Conservation (phyloP, 176 grass and related monocot species). For the Musa itinerans region DNA sequence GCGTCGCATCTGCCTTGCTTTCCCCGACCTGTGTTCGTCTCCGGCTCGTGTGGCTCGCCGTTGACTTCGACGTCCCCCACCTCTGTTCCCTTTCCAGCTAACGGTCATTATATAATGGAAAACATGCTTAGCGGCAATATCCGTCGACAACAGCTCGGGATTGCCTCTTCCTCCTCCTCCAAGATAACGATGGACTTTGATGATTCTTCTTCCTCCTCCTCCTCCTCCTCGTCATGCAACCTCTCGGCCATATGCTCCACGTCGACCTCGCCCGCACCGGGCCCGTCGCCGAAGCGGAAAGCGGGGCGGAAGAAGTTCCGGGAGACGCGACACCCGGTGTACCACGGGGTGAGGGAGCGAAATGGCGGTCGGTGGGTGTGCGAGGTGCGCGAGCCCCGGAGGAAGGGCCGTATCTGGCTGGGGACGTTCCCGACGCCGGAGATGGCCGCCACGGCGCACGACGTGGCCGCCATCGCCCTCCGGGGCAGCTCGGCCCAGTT, state of each 20-base stretch:
- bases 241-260: background rate
- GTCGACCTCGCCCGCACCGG: background rate
- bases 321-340: background rate
- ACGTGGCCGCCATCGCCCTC: no score
- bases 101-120: background rate
- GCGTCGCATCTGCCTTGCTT: no score
- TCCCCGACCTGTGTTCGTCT: no score
- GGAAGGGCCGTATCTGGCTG: conserved; percentile 22
- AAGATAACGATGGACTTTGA: conserved; percentile 1
- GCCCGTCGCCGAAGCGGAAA: conserved; percentile 17
- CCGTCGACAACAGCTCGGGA: background rate
- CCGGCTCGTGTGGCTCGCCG: no score
- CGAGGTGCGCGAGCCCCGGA: background rate
- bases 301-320: conserved; percentile 23
- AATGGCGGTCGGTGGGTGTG: conserved; percentile 1
- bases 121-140: background rate
- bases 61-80: no score
- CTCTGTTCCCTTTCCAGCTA: background rate
- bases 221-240: background rate
- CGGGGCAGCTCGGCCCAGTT: no score
- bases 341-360: conserved; percentile 29
- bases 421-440: no score
- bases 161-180: background rate
- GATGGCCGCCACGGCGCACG: no score
- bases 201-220: background rate